Percentiles rank a stretch among this genome's conserved stretches.
These are phyloP conservation scores for Spirogloea muscicola DNA, from an alignment of 139 green algal species.

Conservation along the genomic window DNA sequence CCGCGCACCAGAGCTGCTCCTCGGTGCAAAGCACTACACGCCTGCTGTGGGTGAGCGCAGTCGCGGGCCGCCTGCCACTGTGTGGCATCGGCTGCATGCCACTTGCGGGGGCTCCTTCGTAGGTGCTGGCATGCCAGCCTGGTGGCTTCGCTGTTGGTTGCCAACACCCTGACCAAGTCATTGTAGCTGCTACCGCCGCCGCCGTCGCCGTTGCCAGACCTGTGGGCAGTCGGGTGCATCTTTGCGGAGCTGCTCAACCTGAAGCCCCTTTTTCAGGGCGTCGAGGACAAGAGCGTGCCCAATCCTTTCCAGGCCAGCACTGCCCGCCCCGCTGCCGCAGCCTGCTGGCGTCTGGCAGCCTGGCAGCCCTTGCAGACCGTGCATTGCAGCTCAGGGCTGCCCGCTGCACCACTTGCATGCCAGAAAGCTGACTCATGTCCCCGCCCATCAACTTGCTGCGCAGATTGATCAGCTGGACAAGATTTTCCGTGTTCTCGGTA, in stretches of 20 bases:
- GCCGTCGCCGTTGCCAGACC: conserved; percentile 52
- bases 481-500: conserved; percentile 40
- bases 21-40: conserved; percentile 51
- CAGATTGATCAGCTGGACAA: conserved; percentile 44
- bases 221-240: conserved; percentile 72
- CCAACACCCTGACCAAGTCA: too few species aligned
- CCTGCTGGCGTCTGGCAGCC: neutral
- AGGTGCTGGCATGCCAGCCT: neutral
- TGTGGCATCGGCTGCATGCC: neutral
- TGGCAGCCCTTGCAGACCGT: neutral
- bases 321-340: too few species aligned
- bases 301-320: conserved; percentile 48
- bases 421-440: neutral
- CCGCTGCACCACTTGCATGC: neutral
- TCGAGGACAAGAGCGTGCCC: conserved; percentile 40
- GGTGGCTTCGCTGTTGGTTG: neutral
- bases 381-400: neutral
- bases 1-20: conserved; percentile 54
- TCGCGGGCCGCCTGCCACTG: neutral
- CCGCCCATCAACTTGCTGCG: too few species aligned
- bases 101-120: neutral
- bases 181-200: too few species aligned
- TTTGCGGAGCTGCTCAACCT: conserved; percentile 63
- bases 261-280: conserved; percentile 62
- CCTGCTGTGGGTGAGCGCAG: conserved; percentile 48